Percentiles rank a stretch among this genome's conserved stretches.
Evolutionary conservation across 176 grass and related monocot species (phyloP).

Genomic region (Avena sativa): DNA sequence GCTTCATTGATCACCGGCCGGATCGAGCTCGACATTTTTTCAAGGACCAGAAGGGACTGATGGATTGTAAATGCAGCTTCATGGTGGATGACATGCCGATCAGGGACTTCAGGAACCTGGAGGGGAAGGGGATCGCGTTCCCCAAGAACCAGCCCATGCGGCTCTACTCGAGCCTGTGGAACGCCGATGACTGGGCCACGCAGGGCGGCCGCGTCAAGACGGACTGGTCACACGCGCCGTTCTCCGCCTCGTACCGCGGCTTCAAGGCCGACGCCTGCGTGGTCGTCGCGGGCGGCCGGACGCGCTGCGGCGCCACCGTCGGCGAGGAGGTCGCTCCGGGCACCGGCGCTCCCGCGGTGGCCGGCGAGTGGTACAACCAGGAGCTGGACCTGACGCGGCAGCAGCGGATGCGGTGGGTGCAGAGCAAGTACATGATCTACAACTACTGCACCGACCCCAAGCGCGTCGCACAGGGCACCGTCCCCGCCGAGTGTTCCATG

Average conservation of each 20-base stretch:
- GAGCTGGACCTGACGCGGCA: conserved; percentile 73
- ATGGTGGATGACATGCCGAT: conserved; percentile 88
- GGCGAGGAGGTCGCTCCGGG: conserved; percentile 29
- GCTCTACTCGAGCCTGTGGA: conserved; percentile 92
- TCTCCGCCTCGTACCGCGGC: conserved; percentile 67
- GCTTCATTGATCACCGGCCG: background rate
- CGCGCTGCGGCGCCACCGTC: conserved; percentile 42
- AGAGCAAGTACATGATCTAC: conserved; percentile 91
- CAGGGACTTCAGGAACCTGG: conserved; percentile 81
- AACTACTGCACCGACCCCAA: conserved; percentile 90
- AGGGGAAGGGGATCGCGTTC: conserved; percentile 72
- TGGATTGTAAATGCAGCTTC: conserved; percentile 51
- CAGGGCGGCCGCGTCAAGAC: conserved; percentile 82
- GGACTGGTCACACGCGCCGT: conserved; percentile 79
- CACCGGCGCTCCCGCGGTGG: background rate
- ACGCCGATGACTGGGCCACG: conserved; percentile 95
- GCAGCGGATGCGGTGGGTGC: conserved; percentile 74
- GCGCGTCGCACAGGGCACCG: conserved; percentile 49
- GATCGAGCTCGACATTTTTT: too few species aligned
- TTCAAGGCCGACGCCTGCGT: conserved; percentile 82
- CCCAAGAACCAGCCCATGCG: conserved; percentile 88
- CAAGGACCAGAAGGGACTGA: background rate
- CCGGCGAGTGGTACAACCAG: conserved; percentile 78
- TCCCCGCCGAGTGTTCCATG: conserved; percentile 78
- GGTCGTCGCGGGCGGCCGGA: conserved; percentile 38